Evolutionary conservation across 148 eudicot species (phyloP), one percentile per base, ranked within the genome.

Genomic region (Spergularia marina): DNA sequence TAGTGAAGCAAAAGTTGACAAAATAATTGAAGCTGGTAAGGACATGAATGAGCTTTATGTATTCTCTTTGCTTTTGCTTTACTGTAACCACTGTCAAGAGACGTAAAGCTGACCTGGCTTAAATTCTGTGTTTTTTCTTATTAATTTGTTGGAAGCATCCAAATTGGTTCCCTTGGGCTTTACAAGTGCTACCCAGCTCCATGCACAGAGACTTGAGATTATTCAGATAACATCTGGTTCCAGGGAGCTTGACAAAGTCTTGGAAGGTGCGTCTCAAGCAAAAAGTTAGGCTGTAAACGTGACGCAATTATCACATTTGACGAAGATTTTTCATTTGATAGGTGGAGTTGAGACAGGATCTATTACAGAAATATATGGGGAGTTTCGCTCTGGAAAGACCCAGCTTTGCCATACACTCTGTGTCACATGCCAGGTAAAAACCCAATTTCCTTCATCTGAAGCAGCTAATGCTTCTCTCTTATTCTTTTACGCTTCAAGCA

Each of bases 321-420:
- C 77, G 39, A 69, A n/a, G 59, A 53, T 17, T 68, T 44, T 51
- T 79, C 39, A 49, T 60, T 63, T 68, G 60, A 71, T 81, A 94
- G 98, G 98, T 81, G 98, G 98, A 58, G 80, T 94, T 66, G 98
- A 94, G 78, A 94, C 97, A 5, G 98, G 98, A 72, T 90, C 98
- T 36, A 94, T 94, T 68, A 94, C 98, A 47, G 97, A 94, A 79
- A 17, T 94, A 77, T 94, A 94, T 83, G 98, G 98, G n/a, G 98
- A 92, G 85, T 94, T 89, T 73, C 92, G 97, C 53, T 86, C 91
- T 74, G 97, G 98, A 83, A 94, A 94, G 91, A 94, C 98, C 82
- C 98, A 94, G 77, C 88, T 94, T 20, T 94, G 98, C 81, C 98
- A 94, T 77, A 94, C 98, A 10, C 87, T 94, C 23, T 94, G 97